These are phyloP conservation scores for Colletotrichum sp. DNA, from an alignment of 2,329 filamentous ascomycete genomes.

Conservation along the genomic window DNA sequence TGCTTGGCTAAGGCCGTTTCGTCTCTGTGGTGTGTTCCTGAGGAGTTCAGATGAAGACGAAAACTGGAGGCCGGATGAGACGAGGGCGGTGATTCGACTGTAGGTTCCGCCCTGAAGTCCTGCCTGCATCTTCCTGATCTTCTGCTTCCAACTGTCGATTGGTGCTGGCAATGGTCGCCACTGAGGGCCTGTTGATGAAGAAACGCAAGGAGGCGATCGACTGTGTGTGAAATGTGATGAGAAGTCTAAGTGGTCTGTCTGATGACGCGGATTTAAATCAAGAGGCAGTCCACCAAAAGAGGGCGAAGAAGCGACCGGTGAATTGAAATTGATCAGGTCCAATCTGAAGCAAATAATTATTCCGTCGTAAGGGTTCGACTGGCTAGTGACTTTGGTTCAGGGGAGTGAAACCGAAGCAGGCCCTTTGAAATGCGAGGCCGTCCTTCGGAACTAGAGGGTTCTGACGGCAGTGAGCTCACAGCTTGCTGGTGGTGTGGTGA, in stretches of 20 bases:
- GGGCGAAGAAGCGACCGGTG: background rate
- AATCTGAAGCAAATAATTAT: background rate
- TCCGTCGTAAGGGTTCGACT: background rate
- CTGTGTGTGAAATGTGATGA: background rate
- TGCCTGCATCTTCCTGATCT: background rate
- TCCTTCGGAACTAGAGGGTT: background rate
- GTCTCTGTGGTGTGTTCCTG: background rate
- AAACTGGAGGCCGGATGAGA: background rate
- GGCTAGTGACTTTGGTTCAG: background rate
- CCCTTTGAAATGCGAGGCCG: background rate
- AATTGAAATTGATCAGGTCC: background rate
- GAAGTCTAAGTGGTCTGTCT: background rate
- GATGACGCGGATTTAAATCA: background rate
- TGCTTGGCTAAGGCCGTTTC: constrained; percentile 17
- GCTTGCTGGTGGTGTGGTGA: background rate
- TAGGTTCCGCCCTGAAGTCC: background rate
- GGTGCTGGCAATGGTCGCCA: background rate
- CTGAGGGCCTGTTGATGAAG: background rate
- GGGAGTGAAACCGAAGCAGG: background rate
- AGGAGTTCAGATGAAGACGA: constrained; percentile 6
- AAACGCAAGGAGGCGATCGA: background rate
- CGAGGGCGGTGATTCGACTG: background rate
- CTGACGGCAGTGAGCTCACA: background rate
- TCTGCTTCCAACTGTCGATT: background rate
- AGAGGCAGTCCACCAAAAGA: background rate